Evolutionary conservation across 306 rosid genomes (phyloP).

Genomic region (Dryas alaskensis): DNA sequence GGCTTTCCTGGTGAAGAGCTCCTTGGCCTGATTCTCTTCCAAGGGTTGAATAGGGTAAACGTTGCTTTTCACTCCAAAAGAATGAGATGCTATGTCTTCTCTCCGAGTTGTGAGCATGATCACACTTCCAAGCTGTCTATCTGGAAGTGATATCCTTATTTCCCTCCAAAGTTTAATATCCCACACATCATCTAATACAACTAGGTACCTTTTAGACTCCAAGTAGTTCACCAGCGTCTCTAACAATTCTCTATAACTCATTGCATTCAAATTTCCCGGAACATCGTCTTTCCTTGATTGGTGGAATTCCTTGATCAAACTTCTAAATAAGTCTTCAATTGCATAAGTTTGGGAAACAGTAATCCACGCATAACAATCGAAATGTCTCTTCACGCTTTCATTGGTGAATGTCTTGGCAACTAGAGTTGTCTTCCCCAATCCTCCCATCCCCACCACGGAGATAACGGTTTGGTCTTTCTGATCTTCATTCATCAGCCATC

Average conservation of each 20-base stretch:
- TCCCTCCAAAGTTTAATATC: constrained; percentile 8
- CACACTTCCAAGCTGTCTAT: background rate
- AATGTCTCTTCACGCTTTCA: background rate
- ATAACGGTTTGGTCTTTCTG: background rate
- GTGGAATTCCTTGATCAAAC: background rate
- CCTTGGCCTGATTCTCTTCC: background rate
- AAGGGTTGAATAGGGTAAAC: constrained; percentile 9
- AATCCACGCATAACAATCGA: constrained; percentile 2
- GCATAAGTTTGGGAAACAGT: constrained; percentile 25
- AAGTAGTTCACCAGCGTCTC: background rate
- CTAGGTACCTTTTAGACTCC: background rate
- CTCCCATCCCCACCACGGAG: constrained; percentile 20
- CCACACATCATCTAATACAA: constrained; percentile 18
- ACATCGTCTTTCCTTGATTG: background rate
- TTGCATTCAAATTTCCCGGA: background rate
- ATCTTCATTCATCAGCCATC: background rate
- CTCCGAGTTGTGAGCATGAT: constrained; percentile 20
- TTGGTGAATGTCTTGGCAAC: background rate
- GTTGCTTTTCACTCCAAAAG: background rate
- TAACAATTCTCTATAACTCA: constrained; percentile 1
- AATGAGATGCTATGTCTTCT: constrained; percentile 12
- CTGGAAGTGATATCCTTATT: background rate
- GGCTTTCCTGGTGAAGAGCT: constrained; percentile 18
- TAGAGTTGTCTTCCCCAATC: background rate
- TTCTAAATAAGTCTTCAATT: constrained; percentile 2